Conservation (phyloP, 2,329 filamentous ascomycete genomes). For the Exophiala viscosa region DNA sequence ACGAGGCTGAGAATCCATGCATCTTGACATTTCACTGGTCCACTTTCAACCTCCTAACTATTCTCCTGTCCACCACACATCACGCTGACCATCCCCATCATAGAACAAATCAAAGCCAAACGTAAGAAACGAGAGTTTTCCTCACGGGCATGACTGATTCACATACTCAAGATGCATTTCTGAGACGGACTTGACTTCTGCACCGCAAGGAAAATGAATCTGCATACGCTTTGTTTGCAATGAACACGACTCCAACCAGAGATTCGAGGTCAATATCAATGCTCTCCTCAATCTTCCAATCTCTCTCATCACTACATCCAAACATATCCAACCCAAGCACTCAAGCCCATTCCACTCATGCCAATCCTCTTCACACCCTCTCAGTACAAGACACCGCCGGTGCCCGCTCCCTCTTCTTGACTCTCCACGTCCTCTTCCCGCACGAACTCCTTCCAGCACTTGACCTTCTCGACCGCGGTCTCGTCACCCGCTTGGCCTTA, state of each 20-base stretch:
- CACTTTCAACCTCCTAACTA: too few species aligned
- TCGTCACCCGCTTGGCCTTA: constrained; percentile 58
- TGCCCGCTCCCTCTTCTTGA: constrained; percentile 55
- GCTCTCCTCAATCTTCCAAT: constrained; percentile 5
- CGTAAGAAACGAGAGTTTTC: too few species aligned
- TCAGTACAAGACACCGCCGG: constrained; percentile 1
- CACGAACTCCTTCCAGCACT: constrained; percentile 76
- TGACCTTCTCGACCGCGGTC: constrained; percentile 75
- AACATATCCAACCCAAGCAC: neutral
- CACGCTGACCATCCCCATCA: too few species aligned
- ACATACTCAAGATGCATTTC: too few species aligned
- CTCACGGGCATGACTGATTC: too few species aligned
- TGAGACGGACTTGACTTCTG: too few species aligned
- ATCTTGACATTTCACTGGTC: too few species aligned
- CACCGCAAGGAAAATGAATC: too few species aligned
- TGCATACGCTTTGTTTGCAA: too few species aligned
- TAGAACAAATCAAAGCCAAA: too few species aligned
- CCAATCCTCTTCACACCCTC: constrained; percentile 4
- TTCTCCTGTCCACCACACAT: too few species aligned
- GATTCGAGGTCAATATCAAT: neutral
- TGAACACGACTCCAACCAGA: neutral
- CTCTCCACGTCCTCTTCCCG: constrained; percentile 81
- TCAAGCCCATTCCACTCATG: neutral
- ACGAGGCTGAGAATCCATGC: too few species aligned
- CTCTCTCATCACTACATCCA: neutral